Evolutionary conservation across 2,329 filamentous ascomycete genomes (phyloP).

Genomic region (Colletotrichum scovillei): DNA sequence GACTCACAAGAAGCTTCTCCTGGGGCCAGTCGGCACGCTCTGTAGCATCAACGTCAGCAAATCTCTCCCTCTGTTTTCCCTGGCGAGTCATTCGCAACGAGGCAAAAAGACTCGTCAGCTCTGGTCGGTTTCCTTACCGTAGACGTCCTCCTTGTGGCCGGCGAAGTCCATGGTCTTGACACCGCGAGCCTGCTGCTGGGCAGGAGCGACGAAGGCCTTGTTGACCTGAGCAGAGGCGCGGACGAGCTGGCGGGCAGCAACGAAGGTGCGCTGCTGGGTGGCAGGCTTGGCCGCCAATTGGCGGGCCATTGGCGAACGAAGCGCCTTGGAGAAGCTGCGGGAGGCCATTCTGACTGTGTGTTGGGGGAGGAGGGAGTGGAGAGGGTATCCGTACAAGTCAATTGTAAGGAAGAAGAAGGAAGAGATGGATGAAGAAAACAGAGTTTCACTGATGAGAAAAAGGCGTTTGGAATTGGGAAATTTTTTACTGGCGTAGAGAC

Average conservation of each 20-base stretch:
- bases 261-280: conserved; percentile 71
- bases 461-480: conserved; percentile 38
- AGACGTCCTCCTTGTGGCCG: conserved; percentile 93
- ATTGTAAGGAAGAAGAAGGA: conserved; percentile 36
- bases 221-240: conserved; percentile 59
- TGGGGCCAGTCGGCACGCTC: conserved; percentile 98
- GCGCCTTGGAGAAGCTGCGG: conserved; percentile 76
- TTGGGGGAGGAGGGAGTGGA: conserved; percentile 45
- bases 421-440: conserved; percentile 33
- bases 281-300: conserved; percentile 69
- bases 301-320: conserved; percentile 72
- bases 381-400: conserved; percentile 41
- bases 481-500: conserved; percentile 38
- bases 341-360: conserved; percentile 76
- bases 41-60: conserved; percentile 50
- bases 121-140: conserved; percentile 68
- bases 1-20: conserved; percentile 94
- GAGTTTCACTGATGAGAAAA: conserved; percentile 34
- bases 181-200: conserved; percentile 80
- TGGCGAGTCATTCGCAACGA: conserved; percentile 23
- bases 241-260: conserved; percentile 67
- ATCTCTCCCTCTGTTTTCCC: conserved; percentile 5
- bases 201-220: conserved; percentile 55
- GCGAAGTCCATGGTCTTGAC: conserved; percentile 99
- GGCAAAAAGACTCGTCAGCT: background rate